Evolutionary conservation across 108 stramenopile species (phyloP), one percentile per base, ranked within the genome.

Genomic region (Hondaea fermentalgiana): DNA sequence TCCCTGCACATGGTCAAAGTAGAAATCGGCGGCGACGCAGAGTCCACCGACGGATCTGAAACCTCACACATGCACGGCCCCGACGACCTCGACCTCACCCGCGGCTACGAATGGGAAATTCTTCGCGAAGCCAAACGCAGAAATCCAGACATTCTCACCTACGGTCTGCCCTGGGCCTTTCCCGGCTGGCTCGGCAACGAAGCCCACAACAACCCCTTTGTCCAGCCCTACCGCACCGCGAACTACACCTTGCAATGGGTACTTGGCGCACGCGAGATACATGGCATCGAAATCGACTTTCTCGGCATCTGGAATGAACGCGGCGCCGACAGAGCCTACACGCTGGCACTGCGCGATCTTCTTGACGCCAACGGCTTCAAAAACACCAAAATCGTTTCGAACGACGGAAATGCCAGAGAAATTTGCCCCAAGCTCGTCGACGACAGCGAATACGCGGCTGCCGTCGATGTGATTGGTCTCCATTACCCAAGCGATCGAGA

Each of bases 291-390:
- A 8, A 87, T 87, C 44, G 83, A 87, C 57, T 87, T 55, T 29
- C 8, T 87, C 23, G 83, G 83, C 47, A 87, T 43, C 83, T 87
- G 83, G 83, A 87, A 87, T 12, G 83, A 87, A 21, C 49, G 83
- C 29, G 42, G 44, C 23, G 42, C 19, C 83, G 14, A n/a, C 35
- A 45, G 10, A 14, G 57, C 19, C 57, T 87, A 87, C 57, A 43
- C 44, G 28, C 21, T 51, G 8, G 21, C 49, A 10, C 83, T 87
- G 47, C 49, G 83, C 14, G 10, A 28, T 49, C 14, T 45, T 10
- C 49, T 87, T 8, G 83, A 87, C 47, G 44, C 53, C 8, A 57
- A 28, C 28, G 83, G 83, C 0, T 87, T 87, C 83, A 49, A 17
- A 10, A 51, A 49, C 19, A 87, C 83, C 47, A 14, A 10, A 10